Evolutionary conservation across 2,329 filamentous ascomycete species (phyloP), one percentile per base, ranked within the genome.

Genomic region (Scolecobasidium constrictum): DNA sequence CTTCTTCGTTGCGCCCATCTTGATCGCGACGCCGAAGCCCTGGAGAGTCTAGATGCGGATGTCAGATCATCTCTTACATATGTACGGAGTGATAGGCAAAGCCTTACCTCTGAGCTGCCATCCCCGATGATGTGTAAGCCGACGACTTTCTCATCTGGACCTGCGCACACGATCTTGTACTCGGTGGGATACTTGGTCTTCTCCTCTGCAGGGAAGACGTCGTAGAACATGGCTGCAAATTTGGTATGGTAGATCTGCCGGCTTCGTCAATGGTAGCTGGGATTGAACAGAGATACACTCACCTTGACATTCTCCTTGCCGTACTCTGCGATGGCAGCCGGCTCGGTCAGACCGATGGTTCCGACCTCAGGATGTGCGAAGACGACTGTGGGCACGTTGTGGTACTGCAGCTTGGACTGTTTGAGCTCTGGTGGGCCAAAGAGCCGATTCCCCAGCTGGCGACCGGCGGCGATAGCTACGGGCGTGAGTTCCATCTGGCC

Each of bases 1-100:
- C 38, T 34, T 44, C 26, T 86, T 86, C 43, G 77, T 85, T 23
- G 82, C 82, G 35, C 82, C 82, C 82, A 86, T 86, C 72, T 83
- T 85, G 51, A 86, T 63, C 13, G 81, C 82, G 17, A 86, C 80
- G 39, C 79, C 82, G 57, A 87, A 84, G 49, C 83, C 75, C 63
- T 87, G 75, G 53, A 5, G 6, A 3, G 3, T 23, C n/a, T n/a
- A n/a, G n/a, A n/a, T n/a, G n/a, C n/a, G n/a, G n/a, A n/a, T n/a
- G n/a, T n/a, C n/a, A n/a, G n/a, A n/a, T n/a, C n/a, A n/a, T n/a
- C n/a, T n/a, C n/a, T n/a, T n/a, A n/a, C n/a, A n/a, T n/a, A n/a
- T n/a, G n/a, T n/a, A n/a, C n/a, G n/a, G n/a, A n/a, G n/a, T n/a
- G n/a, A 22, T 22, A 23, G 20, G 20, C 26, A 22, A 11, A 86